Evolutionary conservation across 1,284 basidiomycete species (phyloP).

Genomic region (Somion occarium): DNA sequence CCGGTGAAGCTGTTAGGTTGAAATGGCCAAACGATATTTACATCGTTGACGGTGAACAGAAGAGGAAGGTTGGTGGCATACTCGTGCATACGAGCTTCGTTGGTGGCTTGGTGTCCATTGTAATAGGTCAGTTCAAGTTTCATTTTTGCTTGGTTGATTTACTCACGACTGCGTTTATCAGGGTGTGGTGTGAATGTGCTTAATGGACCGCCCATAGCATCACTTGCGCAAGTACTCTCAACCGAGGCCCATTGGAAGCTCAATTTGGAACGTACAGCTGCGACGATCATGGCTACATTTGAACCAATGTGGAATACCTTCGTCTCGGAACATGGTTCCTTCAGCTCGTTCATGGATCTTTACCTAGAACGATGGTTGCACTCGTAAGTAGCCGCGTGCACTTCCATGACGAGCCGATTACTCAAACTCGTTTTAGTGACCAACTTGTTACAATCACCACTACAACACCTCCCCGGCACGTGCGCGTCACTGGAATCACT

Average conservation of each 20-base stretch:
- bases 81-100: slow-evolving; percentile 87
- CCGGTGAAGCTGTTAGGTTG: slow-evolving; percentile 62
- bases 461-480: slow-evolving; percentile 59
- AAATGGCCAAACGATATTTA: slow-evolving; percentile 99
- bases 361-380: slow-evolving; percentile 88
- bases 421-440: slow-evolving; percentile 45
- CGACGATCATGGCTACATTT: slow-evolving; percentile 75
- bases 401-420: neutral
- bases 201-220: slow-evolving; percentile 81
- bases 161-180: slow-evolving; percentile 27
- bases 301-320: slow-evolving; percentile 79
- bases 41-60: slow-evolving; percentile 49
- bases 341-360: slow-evolving; percentile 72
- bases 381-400: slow-evolving; percentile 52
- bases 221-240: slow-evolving; percentile 68
- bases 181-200: slow-evolving; percentile 90
- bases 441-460: slow-evolving; percentile 84
- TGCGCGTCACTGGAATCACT: slow-evolving; percentile 86
- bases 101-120: slow-evolving; percentile 67
- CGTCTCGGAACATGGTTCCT: slow-evolving; percentile 57
- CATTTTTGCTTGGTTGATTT: neutral
- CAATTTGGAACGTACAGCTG: slow-evolving; percentile 73
- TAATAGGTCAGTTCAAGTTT: slow-evolving; percentile 60
- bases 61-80: slow-evolving; percentile 85
- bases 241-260: slow-evolving; percentile 33